A percentile compares a stretch with the other conserved stretches of the same genome.
phyloP scores from a whole-genome alignment of 164 flowering plant species.

The Cinnamomum chago region DNA sequence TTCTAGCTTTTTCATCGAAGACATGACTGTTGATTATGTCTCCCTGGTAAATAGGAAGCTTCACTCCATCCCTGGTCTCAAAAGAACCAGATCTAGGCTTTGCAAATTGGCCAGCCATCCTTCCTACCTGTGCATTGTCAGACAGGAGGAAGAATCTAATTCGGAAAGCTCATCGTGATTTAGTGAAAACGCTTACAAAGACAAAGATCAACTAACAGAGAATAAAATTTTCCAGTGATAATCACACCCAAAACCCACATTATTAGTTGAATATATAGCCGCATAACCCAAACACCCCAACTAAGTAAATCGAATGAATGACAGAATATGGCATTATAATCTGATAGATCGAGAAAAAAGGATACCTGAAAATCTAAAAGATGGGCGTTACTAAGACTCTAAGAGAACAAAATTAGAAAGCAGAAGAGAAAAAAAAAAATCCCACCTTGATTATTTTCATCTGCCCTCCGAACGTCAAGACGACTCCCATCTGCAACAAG shows the following conservation, averaged over 20 bases:
- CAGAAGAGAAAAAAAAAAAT: no score
- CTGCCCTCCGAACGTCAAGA: slow-evolving; percentile 43
- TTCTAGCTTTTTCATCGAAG: slow-evolving; percentile 43
- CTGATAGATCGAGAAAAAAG: no score
- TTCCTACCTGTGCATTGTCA: slow-evolving; percentile 26
- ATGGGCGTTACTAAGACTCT: background rate
- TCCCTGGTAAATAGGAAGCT: slow-evolving; percentile 43
- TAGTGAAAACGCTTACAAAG: no score
- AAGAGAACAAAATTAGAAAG: background rate
- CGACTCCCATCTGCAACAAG: slow-evolving; percentile 45
- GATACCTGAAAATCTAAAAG: background rate
- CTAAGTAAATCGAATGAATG: no score
- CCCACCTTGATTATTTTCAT: slow-evolving; percentile 42
- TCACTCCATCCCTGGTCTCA: slow-evolving; percentile 39
- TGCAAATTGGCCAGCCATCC: slow-evolving; percentile 50
- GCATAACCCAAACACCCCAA: no score
- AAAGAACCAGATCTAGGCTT: slow-evolving; percentile 39
- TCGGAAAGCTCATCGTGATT: no score
- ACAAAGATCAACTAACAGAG: no score
- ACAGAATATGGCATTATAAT: no score
- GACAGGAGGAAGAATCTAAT: background rate
- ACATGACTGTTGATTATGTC: slow-evolving; percentile 36
- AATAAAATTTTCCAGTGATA: no score
- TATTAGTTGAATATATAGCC: no score
- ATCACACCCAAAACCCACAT: no score